Percentiles rank a stretch among this genome's conserved stretches.
phyloP scores from a whole-genome alignment of 2,329 filamentous ascomycete species.

The Alternaria rosae region DNA sequence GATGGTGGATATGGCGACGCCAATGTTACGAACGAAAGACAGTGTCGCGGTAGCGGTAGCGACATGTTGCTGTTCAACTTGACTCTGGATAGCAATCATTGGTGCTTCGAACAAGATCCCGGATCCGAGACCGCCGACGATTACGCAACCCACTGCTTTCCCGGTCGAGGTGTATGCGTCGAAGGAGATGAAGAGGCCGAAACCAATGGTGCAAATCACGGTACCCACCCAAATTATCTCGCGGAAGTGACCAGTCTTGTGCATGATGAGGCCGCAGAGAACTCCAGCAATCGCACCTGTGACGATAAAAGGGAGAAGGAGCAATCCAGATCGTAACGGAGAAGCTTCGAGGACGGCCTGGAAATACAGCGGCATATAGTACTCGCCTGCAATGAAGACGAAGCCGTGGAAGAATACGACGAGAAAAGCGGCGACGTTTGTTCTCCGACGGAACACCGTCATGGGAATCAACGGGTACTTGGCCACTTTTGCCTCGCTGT shows the following conservation, averaged over 20 bases:
- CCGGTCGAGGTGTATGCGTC: conserved; percentile 36
- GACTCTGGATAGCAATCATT: conserved; percentile 64
- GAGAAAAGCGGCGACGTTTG: conserved; percentile 65
- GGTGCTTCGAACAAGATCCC: conserved; percentile 64
- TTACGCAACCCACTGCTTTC: conserved; percentile 57
- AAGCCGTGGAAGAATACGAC: conserved; percentile 59
- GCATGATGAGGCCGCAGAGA: conserved; percentile 56
- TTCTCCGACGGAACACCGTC: conserved; percentile 63
- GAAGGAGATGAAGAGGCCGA: conserved; percentile 46
- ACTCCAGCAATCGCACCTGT: conserved; percentile 56
- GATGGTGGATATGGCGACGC: conserved; percentile 58
- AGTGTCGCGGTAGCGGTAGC: conserved; percentile 62
- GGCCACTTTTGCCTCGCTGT: conserved; percentile 70
- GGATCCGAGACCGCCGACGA: conserved; percentile 60
- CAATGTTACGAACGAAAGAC: conserved; percentile 56
- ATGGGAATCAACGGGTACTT: conserved; percentile 74
- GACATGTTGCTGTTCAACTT: conserved; percentile 58
- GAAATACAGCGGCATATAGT: conserved; percentile 77
- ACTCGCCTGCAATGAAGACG: conserved; percentile 64
- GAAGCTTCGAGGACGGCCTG: conserved; percentile 70
- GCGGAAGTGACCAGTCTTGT: conserved; percentile 55
- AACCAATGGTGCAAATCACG: conserved; percentile 42
- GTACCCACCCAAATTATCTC: conserved; percentile 48
- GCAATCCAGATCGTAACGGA: conserved; percentile 66
- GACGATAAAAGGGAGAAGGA: conserved; percentile 67